phyloP scores from a whole-genome alignment of 768 basidiomycete genomes.

The Mycena haematopus region DNA sequence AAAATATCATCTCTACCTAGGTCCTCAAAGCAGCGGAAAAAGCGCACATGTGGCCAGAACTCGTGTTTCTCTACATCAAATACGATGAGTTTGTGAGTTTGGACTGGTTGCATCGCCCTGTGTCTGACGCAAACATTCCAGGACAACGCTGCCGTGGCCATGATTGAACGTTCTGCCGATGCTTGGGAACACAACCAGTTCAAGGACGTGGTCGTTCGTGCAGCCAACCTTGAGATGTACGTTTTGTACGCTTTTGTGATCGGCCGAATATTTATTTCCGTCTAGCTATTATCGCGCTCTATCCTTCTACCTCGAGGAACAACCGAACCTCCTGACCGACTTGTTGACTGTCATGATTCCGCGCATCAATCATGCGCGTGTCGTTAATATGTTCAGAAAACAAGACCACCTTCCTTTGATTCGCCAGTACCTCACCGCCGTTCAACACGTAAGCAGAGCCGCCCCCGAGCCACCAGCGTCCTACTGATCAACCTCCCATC shows the following conservation, averaged over 20 bases:
- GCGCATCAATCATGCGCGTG: conserved; percentile 93
- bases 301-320: conserved; percentile 92
- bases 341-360: conserved; percentile 91
- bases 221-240: conserved; percentile 96
- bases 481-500: conserved; percentile 11
- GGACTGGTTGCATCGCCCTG: neutral
- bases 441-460: conserved; percentile 75
- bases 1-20: conserved; percentile 34
- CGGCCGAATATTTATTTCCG: conserved; percentile 15
- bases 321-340: conserved; percentile 93
- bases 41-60: conserved; percentile 97
- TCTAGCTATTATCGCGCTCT: conserved; percentile 92
- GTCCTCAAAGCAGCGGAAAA: conserved; percentile 96
- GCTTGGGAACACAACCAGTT: conserved; percentile 99
- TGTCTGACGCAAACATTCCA: conserved; percentile 36
- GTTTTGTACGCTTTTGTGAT: conserved; percentile 29
- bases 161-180: conserved; percentile 98
- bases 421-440: conserved; percentile 94
- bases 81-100: conserved; percentile 89
- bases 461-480: neutral
- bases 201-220: conserved; percentile 97
- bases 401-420: conserved; percentile 96
- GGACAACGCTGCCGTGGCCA: conserved; percentile 97
- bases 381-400: conserved; percentile 94
- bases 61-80: conserved; percentile 98